Percentiles rank a stretch among this genome's conserved stretches.
Conservation (phyloP, 306 rosid genomes). For the Luffa acutangula region DNA sequence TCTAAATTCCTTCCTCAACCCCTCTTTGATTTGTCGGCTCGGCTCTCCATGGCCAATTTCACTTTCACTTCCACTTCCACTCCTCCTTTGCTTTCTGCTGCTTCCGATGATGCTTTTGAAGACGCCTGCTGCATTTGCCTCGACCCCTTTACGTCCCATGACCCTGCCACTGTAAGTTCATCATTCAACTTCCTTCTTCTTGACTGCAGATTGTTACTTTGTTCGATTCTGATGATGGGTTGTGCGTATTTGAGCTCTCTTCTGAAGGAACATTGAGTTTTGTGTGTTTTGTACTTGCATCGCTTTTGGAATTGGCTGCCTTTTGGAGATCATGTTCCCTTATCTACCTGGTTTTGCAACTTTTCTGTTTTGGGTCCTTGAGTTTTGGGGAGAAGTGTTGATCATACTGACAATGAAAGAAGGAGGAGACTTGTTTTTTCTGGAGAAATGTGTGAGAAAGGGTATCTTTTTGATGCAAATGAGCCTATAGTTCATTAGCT, state of each 20-base stretch:
- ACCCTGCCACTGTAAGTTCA: slow-evolving; percentile 58
- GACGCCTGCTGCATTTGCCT: slow-evolving; percentile 86
- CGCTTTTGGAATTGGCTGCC: neutral
- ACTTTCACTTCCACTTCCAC: slow-evolving; percentile 26
- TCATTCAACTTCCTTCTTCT: neutral
- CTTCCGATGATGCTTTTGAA: slow-evolving; percentile 40
- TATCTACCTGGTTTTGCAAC: neutral
- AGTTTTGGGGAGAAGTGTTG: neutral
- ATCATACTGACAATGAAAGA: neutral
- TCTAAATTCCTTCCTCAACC: neutral
- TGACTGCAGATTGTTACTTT: neutral
- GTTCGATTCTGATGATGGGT: neutral
- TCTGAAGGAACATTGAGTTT: neutral
- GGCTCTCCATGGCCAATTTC: slow-evolving; percentile 28
- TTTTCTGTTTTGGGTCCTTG: neutral
- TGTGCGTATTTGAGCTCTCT: neutral
- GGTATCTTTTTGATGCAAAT: neutral
- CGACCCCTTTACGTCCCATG: slow-evolving; percentile 50
- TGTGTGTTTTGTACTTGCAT: neutral
- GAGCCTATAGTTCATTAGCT: neutral
- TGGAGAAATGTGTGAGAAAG: neutral
- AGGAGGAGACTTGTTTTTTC: neutral
- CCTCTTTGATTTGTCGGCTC: neutral
- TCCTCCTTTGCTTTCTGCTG: neutral
- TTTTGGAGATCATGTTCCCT: neutral